Conservation (phyloP, 352 stramenopile genomes). For the Pythium scleroteichum region DNA sequence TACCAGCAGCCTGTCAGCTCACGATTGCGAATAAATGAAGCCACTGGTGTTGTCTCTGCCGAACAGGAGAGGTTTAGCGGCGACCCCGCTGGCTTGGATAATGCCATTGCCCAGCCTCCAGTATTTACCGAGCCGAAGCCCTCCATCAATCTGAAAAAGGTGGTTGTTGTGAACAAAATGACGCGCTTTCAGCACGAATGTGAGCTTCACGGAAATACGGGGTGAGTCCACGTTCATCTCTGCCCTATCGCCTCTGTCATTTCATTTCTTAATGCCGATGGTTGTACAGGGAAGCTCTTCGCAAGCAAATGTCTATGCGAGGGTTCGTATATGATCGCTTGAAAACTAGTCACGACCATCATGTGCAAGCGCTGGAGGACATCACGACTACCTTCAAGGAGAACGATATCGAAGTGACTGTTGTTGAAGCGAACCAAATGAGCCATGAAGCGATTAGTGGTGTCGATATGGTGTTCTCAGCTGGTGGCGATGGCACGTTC, state of each 20-base stretch:
- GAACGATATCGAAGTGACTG: constrained; percentile 60
- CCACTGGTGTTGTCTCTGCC: background rate
- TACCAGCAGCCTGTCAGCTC: constrained; percentile 44
- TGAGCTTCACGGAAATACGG: constrained; percentile 77
- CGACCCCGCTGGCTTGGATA: background rate
- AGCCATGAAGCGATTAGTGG: constrained; percentile 76
- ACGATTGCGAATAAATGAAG: constrained; percentile 22
- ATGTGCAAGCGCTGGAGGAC: constrained; percentile 83
- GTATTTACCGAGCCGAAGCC: constrained; percentile 48
- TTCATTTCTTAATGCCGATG: background rate
- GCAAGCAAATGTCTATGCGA: constrained; percentile 91
- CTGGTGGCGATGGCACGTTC: constrained; percentile 85
- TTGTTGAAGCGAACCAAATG: constrained; percentile 79
- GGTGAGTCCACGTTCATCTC: too few species aligned
- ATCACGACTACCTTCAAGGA: constrained; percentile 80
- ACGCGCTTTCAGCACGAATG: constrained; percentile 87
- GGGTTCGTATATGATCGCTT: constrained; percentile 87
- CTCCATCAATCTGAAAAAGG: constrained; percentile 70
- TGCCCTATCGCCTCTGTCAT: too few species aligned
- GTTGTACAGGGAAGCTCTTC: constrained; percentile 65
- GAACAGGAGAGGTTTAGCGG: constrained; percentile 17
- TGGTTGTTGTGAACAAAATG: constrained; percentile 88
- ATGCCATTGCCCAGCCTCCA: constrained; percentile 31
- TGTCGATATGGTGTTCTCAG: constrained; percentile 87
- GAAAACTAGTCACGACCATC: constrained; percentile 85